Evolutionary conservation across 2,329 filamentous ascomycete species (phyloP), one percentile per base, ranked within the genome.

Genomic region (Sarocladium strictum): DNA sequence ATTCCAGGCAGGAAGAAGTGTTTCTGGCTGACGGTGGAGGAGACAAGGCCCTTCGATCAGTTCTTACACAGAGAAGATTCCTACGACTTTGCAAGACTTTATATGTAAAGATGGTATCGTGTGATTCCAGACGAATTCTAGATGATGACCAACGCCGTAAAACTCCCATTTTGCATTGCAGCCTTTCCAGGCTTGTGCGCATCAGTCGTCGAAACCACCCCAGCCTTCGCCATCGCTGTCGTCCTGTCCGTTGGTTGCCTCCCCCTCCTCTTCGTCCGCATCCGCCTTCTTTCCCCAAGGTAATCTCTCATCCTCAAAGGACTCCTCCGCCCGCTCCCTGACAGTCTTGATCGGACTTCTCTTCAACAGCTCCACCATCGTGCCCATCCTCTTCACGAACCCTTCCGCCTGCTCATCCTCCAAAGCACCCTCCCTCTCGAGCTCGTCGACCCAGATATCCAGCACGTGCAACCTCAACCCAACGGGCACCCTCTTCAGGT

Each of bases 361-460:
- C 61, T 75, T 74, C 64, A 90, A 68, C 49, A 66, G 74, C 66
- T 80, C 76, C 29, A 89, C 73, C 32, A 85, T 73, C 57, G 69
- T 68, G 24, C 84, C 73, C 53, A 89, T 58, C 29, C 64, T 66
- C 55, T 77, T 72, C 23, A 86, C 62, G 37, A 87, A 82, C 38
- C 72, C 71, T 47, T 67, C 69, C 19, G 69, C 72, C 27, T 63
- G 63, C 4, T 67, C 68, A 11, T 63, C 64, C 11, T 63, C 64
- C 21, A 84, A 61, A 33, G 80, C 75, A 53, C 84, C 81, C 32
- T 84, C 81, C 65, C 85, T 86, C 69, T 92, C 88, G 63, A 92
- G 70, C 77, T 97, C 92, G 68, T 97, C 94, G 9, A 96, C 80
- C 83, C 89, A 97, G 54, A 97, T 80, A 73, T 99, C 94, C 59